Conservation (phyloP, 257 asterid genomes). For the Solanum chiquidenum region DNA sequence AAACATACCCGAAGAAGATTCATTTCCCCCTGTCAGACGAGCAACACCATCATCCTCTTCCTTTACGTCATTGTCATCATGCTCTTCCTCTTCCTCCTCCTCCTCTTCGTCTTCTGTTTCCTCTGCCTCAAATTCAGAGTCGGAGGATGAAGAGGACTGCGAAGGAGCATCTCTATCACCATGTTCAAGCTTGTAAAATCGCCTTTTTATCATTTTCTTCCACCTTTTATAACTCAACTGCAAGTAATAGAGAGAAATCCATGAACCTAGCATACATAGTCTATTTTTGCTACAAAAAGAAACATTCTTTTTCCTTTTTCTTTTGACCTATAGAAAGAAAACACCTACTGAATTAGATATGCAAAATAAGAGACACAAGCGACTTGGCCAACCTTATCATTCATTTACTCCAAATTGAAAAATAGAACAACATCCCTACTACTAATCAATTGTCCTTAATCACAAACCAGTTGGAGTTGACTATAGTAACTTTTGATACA, state of each 20-base stretch:
- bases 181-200: conserved; percentile 71
- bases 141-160: conserved; percentile 58
- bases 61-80: neutral
- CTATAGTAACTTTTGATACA: neutral
- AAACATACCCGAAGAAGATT: neutral
- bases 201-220: conserved; percentile 61
- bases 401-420: neutral
- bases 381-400: neutral
- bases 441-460: neutral
- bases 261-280: neutral
- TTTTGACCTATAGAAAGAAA: neutral
- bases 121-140: conserved; percentile 52
- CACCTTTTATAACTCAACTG: conserved; percentile 23
- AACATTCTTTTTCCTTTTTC: neutral
- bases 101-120: conserved; percentile 42
- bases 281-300: neutral
- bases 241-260: conserved; percentile 10
- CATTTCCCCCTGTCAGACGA: neutral
- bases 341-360: neutral
- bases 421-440: neutral
- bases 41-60: conserved; percentile 16
- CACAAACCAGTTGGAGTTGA: neutral
- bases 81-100: conserved; percentile 13
- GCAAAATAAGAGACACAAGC: neutral
- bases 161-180: conserved; percentile 69